Evolutionary conservation across 2,329 filamentous ascomycete species (phyloP).

Genomic region (Xylaria sp.): DNA sequence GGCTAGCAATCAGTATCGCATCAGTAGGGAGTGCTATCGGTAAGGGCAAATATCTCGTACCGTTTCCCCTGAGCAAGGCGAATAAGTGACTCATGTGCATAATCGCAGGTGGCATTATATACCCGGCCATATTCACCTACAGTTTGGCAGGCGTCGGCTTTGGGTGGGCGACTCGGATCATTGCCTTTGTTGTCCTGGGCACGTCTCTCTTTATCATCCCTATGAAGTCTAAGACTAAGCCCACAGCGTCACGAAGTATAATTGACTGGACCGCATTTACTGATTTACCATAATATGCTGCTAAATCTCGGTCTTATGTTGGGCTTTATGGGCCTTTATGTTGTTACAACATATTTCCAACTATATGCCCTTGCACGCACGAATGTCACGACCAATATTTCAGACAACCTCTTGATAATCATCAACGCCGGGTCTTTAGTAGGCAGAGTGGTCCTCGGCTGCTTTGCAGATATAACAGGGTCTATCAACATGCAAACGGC

Average conservation of each 20-base stretch:
- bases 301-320: slow-evolving; percentile 32
- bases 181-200: slow-evolving; percentile 34
- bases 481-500: slow-evolving; percentile 35
- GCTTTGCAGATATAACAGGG: slow-evolving; percentile 35
- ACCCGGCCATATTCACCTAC: slow-evolving; percentile 34
- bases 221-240: slow-evolving; percentile 34
- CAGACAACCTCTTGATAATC: slow-evolving; percentile 37
- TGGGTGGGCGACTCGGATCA: slow-evolving; percentile 39
- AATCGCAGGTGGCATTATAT: slow-evolving; percentile 38
- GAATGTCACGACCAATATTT: slow-evolving; percentile 11
- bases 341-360: slow-evolving; percentile 32
- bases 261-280: slow-evolving; percentile 32
- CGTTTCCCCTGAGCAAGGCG: not conserved
- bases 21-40: slow-evolving; percentile 39
- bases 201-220: slow-evolving; percentile 28
- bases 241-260: slow-evolving; percentile 15
- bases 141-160: slow-evolving; percentile 34
- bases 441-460: slow-evolving; percentile 33
- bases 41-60: slow-evolving; percentile 16
- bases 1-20: slow-evolving; percentile 37
- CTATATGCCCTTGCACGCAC: slow-evolving; percentile 27
- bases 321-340: slow-evolving; percentile 37
- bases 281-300: slow-evolving; percentile 32
- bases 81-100: not conserved
- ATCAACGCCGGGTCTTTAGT: slow-evolving; percentile 39